Evolutionary conservation across 2,329 filamentous ascomycete genomes (phyloP), one percentile per base, ranked within the genome.

Genomic region (Phoma sp.): DNA sequence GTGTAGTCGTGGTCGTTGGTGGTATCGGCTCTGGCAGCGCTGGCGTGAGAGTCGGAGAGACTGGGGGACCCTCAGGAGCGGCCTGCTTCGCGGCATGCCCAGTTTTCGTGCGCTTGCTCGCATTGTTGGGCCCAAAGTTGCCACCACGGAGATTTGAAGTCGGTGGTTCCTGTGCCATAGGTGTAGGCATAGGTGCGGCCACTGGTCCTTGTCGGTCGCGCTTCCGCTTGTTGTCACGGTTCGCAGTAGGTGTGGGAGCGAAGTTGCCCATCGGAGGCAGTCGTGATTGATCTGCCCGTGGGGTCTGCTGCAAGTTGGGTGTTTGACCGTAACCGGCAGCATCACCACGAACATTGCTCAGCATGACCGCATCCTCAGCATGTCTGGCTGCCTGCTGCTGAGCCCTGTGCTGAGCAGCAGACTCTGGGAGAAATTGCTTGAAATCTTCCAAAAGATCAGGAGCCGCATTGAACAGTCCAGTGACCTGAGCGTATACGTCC

Each of bases 401-500:
- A 60, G 73, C 72, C 41, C 72, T 58, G 47, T 75, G 73, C 41
- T 87, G 84, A 14, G 88, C 87, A 29, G 88, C 87, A 38, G 93
- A 96, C 72, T 99, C 95, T 0, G 95, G 95, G 7, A 99, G 82
- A 64, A 99, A 99, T 70, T 99, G 95, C 75, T 99, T 99, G 73
- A 99, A 99, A 70, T 99, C 95, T 75, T 99, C 95, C 2, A 99
- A 81, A 10, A 99, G 85, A 76, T 99, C 95, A 4, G 93, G 93
- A 0, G 96, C 95, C 4, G 89, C 89, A 70, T 91, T 92, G 78
- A 99, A 99, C 1, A 99, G 81, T 29, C 89, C 89, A 0, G 96
- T 99, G 23, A 99, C 95, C 75, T 99, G 95, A 1, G 91, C 90
- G 74, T 99, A 99, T 3, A 99, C 95, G 75, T 99, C 95, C 73